These are phyloP conservation scores for Bacterosira constricta DNA, from an alignment of 108 stramenopile species.

Conservation along the genomic window DNA sequence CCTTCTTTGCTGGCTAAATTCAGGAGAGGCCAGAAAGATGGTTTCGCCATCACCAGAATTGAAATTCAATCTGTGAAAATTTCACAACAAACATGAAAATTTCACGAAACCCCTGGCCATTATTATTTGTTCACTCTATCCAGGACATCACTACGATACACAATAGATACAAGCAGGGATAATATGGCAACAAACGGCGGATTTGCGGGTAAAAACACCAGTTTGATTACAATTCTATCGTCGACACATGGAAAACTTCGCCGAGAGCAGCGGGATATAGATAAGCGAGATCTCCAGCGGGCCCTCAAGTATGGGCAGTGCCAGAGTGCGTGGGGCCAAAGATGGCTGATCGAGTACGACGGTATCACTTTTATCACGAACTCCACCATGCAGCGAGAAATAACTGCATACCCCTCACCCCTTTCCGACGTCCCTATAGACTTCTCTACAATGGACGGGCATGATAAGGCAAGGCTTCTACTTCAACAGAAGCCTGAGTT, in stretches of 20 bases:
- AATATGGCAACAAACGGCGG: neutral
- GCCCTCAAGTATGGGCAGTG: slow-evolving; percentile 28
- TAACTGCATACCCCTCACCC: slow-evolving; percentile 42
- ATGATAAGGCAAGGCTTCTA: slow-evolving; percentile 9
- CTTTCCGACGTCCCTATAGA: slow-evolving; percentile 17
- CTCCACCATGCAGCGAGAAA: slow-evolving; percentile 21
- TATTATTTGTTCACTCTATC: neutral
- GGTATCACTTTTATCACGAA: slow-evolving; percentile 42
- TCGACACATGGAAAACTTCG: slow-evolving; percentile 37
- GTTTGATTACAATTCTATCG: slow-evolving; percentile 50
- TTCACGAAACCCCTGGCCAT: neutral
- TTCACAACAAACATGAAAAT: too few relatives aligned
- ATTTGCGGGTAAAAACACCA: slow-evolving; percentile 36
- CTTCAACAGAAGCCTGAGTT: slow-evolving; percentile 28
- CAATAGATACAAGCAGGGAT: neutral
- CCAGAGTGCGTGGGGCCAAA: slow-evolving; percentile 12
- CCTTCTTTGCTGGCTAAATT: too few relatives aligned
- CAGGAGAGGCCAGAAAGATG: too few relatives aligned
- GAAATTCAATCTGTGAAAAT: neutral
- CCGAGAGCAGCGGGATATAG: slow-evolving; percentile 38
- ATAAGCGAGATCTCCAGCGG: slow-evolving; percentile 36
- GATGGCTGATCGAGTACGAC: slow-evolving; percentile 37
- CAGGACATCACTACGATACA: neutral
- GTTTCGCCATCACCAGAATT: too few relatives aligned
- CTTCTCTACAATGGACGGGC: neutral